Evolutionary conservation across 257 asterid genomes (phyloP).

Genomic region (Penstemon barbatus): DNA sequence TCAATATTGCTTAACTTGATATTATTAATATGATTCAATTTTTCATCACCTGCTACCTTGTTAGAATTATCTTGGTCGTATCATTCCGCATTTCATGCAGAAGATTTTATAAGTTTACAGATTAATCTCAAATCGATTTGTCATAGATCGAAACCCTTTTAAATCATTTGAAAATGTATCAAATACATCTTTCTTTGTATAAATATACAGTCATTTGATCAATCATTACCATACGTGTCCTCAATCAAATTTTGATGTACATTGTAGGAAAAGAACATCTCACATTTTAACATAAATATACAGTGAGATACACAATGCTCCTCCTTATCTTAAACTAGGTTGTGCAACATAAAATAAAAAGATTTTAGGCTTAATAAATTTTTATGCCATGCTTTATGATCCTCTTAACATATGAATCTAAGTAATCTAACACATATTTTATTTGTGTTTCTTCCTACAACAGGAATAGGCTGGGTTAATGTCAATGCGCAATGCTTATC

Average conservation of each 20-base stretch:
- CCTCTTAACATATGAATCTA: constrained; percentile 10
- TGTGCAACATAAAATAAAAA: neutral
- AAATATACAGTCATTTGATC: too few relatives aligned
- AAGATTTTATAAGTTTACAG: neutral
- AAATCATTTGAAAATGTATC: too few relatives aligned
- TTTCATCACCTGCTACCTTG: neutral
- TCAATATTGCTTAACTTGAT: too few relatives aligned
- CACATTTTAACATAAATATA: neutral
- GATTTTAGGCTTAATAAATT: neutral
- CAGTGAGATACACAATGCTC: too few relatives aligned
- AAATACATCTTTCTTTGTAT: too few relatives aligned
- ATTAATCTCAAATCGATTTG: neutral
- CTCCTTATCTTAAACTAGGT: too few relatives aligned
- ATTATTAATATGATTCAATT: too few relatives aligned
- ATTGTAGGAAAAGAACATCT: neutral
- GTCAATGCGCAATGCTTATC: constrained; percentile 9
- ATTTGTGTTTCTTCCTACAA: neutral
- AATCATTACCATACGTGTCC: neutral
- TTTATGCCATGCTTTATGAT: neutral
- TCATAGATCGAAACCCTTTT: too few relatives aligned
- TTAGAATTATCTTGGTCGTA: neutral
- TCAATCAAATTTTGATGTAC: neutral
- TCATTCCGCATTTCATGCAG: neutral
- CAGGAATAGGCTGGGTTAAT: constrained; percentile 41
- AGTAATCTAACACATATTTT: neutral